Base-by-base conservation (phyloP, 1,139 yeast genomes). In the Lizanozyma gosingica region DNA sequence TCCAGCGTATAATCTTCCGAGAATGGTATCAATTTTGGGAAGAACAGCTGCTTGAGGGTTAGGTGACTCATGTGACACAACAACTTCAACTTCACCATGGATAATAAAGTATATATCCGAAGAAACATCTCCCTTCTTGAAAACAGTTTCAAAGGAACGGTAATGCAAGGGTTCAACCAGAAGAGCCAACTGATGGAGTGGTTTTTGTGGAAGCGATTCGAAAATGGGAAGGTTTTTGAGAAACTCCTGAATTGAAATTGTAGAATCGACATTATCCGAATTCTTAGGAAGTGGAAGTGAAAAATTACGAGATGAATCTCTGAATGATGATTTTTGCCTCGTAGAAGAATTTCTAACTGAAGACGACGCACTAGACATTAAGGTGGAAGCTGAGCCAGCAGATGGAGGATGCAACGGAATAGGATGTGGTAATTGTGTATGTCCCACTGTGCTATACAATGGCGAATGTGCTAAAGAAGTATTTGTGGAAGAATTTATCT, bases 31-130 rank as follows among this genome's bases (percentile, higher is more conserved):
- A 14, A 56, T 50, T 17, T 52, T 44, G 15, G 43, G 42, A 4
- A 50, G 47, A 18, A 50, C 47, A 9, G 16, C 53, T 42, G 2
- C 46, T 45, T 14, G 36, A 18, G 22, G 35, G 14, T 39, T 49
- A 50, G 47, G 43, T 4, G 49, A 43, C 18, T 49, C 41, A 16
- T 54, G 48, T 17, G 69, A 66, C 46, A 76, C 79, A 3, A 82
- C 47, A 0, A 82, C 85, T 54, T 83, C 90, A 2, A 82, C 85
- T 47, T 77, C 81, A 4, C 94, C 94, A 45, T 66, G 68, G 14
- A 78, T 73, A 27, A 83, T 71, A 49, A 83, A 80, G 54, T 71
- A 83, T 29, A 83, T 77, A 48, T 81, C 85, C 18, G 77, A 65
- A 3, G 83, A 83, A 1, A 54, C 46, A 41, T 77, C 81, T 33